These are phyloP conservation scores for Kodamaea suecica DNA, from an alignment of 1,139 yeast genomes.

Conservation along the genomic window DNA sequence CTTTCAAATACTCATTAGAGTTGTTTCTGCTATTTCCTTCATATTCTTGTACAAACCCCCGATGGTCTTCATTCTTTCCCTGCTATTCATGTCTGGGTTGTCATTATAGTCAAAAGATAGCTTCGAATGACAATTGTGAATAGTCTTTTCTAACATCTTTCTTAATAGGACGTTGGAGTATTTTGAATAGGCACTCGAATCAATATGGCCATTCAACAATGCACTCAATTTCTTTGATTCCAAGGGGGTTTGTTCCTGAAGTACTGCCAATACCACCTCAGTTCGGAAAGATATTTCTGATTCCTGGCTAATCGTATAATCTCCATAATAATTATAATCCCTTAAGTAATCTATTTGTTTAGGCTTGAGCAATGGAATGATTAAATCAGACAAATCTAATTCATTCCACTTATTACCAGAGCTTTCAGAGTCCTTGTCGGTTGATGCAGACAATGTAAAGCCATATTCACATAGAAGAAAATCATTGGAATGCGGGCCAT, in stretches of 20 bases:
- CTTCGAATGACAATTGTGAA: conserved; percentile 20
- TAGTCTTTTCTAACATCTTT: conserved; percentile 31
- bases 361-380: conserved; percentile 35
- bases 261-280: conserved; percentile 67
- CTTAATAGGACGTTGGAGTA: conserved; percentile 28
- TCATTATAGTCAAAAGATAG: conserved; percentile 17
- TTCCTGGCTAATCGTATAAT: conserved; percentile 57
- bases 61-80: conserved; percentile 18
- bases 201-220: conserved; percentile 29
- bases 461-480: conserved; percentile 86
- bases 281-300: conserved; percentile 68
- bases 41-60: conserved; percentile 26
- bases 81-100: conserved; percentile 13
- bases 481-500: conserved; percentile 86
- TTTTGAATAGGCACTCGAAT: conserved; percentile 39
- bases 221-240: conserved; percentile 30
- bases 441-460: conserved; percentile 52
- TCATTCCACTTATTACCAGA: conserved; percentile 65
- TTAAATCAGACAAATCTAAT: conserved; percentile 54
- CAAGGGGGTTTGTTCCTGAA: conserved; percentile 44
- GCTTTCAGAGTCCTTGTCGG: too few species aligned
- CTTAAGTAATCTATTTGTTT: conserved; percentile 47
- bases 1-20: background rate
- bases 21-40: conserved; percentile 20
- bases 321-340: conserved; percentile 59